Conservation (phyloP, 176 grass and related monocot genomes). For the Musa itinerans region DNA sequence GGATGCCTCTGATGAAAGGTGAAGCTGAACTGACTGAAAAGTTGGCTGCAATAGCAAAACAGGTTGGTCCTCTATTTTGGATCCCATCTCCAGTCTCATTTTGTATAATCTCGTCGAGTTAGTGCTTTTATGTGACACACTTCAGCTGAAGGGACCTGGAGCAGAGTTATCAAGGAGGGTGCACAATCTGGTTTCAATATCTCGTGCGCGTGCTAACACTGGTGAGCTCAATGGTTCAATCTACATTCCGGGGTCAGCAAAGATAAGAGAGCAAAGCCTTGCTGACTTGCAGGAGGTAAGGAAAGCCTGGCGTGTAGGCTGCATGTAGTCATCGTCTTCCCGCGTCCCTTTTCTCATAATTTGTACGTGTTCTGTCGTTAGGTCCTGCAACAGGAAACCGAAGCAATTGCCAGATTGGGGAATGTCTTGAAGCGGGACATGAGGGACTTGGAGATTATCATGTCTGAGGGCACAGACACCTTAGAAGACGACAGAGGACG, state of each 20-base stretch:
- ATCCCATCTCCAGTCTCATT: slow-evolving; percentile 1
- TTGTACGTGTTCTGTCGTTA: slow-evolving; percentile 4
- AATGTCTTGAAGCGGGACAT: slow-evolving; percentile 90
- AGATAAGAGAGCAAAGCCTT: slow-evolving; percentile 69
- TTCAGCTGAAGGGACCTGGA: slow-evolving; percentile 66
- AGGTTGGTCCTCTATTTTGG: slow-evolving; percentile 32
- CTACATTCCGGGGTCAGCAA: slow-evolving; percentile 58
- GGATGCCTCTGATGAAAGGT: slow-evolving; percentile 56
- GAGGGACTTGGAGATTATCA: slow-evolving; percentile 75
- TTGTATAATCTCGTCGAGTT: not conserved
- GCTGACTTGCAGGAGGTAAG: slow-evolving; percentile 62
- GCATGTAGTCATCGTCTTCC: no score
- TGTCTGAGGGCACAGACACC: slow-evolving; percentile 44
- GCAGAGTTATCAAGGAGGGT: slow-evolving; percentile 73
- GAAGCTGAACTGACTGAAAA: slow-evolving; percentile 66
- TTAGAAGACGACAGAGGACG: slow-evolving; percentile 26
- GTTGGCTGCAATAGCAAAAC: slow-evolving; percentile 50
- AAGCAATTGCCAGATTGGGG: slow-evolving; percentile 81
- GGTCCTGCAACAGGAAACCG: slow-evolving; percentile 77
- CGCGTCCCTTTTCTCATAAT: not conserved
- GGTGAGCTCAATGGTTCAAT: slow-evolving; percentile 34
- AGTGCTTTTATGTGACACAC: slow-evolving; percentile 8
- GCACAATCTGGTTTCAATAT: slow-evolving; percentile 61
- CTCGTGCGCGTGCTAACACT: slow-evolving; percentile 51
- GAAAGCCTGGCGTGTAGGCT: not conserved